phyloP scores from a whole-genome alignment of 83 land plant genomes.

The Isoetes engelmannii region DNA sequence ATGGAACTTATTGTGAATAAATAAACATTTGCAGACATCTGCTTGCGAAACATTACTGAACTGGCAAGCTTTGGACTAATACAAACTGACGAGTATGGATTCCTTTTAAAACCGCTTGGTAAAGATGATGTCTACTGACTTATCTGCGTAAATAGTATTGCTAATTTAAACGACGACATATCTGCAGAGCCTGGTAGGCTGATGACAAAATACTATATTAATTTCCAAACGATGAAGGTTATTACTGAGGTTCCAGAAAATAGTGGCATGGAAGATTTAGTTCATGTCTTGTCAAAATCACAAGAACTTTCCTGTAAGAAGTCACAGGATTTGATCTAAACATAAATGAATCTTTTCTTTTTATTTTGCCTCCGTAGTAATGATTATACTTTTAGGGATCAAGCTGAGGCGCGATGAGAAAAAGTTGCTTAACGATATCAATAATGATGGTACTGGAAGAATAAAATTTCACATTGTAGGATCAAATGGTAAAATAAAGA shows the following conservation, averaged over 20 bases:
- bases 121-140: conserved; percentile 1
- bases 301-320: conserved; percentile 49
- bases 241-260: conserved; percentile 51
- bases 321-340: not conserved
- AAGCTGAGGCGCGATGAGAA: conserved; percentile 89
- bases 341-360: conserved; percentile 3
- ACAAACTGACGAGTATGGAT: conserved; percentile 90
- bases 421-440: conserved; percentile 76
- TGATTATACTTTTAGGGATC: conserved; percentile 55
- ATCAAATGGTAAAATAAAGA: conserved; percentile 79
- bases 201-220: conserved; percentile 95
- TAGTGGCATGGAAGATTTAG: conserved; percentile 69
- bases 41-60: conserved; percentile 78
- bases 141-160: not conserved
- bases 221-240: conserved; percentile 79
- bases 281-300: conserved; percentile 56
- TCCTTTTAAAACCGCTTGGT: conserved; percentile 83
- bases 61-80: conserved; percentile 74
- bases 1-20: conserved; percentile 1
- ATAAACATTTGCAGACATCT: conserved; percentile 53
- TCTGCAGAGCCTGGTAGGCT: conserved; percentile 79
- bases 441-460: conserved; percentile 64
- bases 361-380: not conserved
- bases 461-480: conserved; percentile 66
- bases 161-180: conserved; percentile 9